Base-by-base conservation (phyloP, 768 basidiomycete species). In the Hericium rajendrae region DNA sequence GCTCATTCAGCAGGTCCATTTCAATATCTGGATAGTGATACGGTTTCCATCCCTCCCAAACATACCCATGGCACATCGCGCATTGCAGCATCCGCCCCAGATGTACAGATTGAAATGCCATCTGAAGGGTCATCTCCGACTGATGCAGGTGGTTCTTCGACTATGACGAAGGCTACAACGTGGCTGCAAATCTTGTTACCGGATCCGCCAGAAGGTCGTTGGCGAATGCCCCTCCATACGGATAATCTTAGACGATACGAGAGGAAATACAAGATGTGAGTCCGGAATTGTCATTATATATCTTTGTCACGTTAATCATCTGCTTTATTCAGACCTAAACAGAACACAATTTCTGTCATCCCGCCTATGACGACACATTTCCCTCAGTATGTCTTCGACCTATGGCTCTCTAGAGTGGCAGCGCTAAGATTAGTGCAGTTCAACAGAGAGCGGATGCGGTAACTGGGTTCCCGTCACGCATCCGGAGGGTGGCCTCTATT, bases 401-500 rank as follows among this genome's bases (percentile, higher is more conserved):
- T 26, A 3, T 18, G 49, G 6, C 15, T 20, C 12, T 18, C 15
- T 26, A 24, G 6, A 8, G 8, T 22, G 8, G 2, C 8, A 10
- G 2, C 2, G 6, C 43, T 16, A 12, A 26, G 18, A 22, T 51
- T 8, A 10, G 6, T 3, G 28, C 6, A 26, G 49, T 3, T 8
- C 26, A 16, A 16, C 15, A 26, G 49, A 37, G 15, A 11, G 16
- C 5, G 16, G 5, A n/a, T 46, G 43, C 5, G 32, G 38, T 40
- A 62, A 54, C 2, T 86, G 85, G 85, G 65, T 38, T 6, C 65
- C 74, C 1, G 69, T 71, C 38, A 67, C 72, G 2, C 85, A 86
- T 61, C 83, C 84, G 0, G 84, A 86, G 66, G 85, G 85, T 5
- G 76, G 73, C 15, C 72, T 78, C 15, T 86, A 85, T 63, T 86